A percentile compares a stretch with the other conserved stretches of the same genome.
Evolutionary conservation across 2,329 filamentous ascomycete species (phyloP).

Genomic region (Talaromyces sp.): DNA sequence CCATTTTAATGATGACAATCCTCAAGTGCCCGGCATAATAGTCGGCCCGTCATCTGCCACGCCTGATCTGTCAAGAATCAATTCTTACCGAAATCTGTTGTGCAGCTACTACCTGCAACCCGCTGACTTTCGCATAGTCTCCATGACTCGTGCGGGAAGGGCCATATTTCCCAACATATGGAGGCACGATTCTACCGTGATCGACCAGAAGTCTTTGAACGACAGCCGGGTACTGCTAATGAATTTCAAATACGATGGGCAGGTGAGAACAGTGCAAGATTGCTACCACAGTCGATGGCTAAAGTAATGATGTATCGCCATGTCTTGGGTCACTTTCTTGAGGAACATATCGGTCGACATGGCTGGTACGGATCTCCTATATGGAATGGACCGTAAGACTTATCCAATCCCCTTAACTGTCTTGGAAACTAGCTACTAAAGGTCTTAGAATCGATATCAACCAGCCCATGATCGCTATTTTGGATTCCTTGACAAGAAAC

Average conservation of each 20-base stretch:
- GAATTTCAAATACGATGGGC: background rate
- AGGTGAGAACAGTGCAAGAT: background rate
- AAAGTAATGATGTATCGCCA: background rate
- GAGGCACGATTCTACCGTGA: background rate
- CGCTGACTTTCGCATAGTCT: background rate
- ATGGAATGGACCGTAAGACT: no score
- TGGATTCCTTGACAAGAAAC: background rate
- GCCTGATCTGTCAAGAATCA: background rate
- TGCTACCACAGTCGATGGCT: no score
- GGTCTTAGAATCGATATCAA: background rate
- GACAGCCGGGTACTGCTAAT: background rate
- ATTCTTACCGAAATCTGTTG: background rate
- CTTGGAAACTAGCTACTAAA: no score
- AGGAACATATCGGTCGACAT: background rate
- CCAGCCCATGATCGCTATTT: background rate
- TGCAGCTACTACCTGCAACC: background rate
- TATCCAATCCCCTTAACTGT: no score
- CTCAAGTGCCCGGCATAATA: background rate
- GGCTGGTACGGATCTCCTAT: no score
- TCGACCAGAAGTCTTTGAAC: background rate
- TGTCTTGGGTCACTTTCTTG: background rate
- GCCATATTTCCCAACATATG: background rate
- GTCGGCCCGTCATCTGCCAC: background rate
- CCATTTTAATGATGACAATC: background rate
- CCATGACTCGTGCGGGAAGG: background rate